Evolutionary conservation across 495 filamentous ascomycete genomes (phyloP).

Genomic region (Aspergillus incahuasiensis): DNA sequence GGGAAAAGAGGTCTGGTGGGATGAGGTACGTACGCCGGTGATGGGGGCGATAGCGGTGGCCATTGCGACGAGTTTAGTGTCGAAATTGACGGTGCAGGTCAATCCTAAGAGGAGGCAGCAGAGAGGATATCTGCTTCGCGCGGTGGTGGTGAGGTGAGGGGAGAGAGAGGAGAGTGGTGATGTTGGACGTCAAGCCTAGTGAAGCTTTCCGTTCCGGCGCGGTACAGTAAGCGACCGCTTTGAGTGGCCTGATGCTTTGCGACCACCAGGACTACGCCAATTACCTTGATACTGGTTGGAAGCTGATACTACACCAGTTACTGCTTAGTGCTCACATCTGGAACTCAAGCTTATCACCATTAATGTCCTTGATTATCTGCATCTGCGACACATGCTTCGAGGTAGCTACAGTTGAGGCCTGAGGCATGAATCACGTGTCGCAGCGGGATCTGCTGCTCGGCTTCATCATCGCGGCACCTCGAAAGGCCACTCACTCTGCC

Average conservation of each 20-base stretch:
- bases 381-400: not conserved
- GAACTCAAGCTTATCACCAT: not conserved
- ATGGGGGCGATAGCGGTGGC: slow-evolving; percentile 42
- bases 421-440: slow-evolving; percentile 15
- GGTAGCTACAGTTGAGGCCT: slow-evolving; percentile 5
- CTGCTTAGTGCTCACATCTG: not conserved
- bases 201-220: slow-evolving; percentile 38
- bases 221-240: slow-evolving; percentile 32
- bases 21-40: slow-evolving; percentile 44
- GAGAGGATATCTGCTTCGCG: slow-evolving; percentile 12
- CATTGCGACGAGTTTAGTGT: slow-evolving; percentile 34
- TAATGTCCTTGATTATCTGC: not conserved
- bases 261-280: slow-evolving; percentile 1
- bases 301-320: too few relatives aligned
- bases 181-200: slow-evolving; percentile 31
- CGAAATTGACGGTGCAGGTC: slow-evolving; percentile 18
- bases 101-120: slow-evolving; percentile 11
- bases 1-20: slow-evolving; percentile 6
- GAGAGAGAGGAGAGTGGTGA: slow-evolving; percentile 27
- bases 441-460: slow-evolving; percentile 5
- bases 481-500: not conserved
- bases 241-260: slow-evolving; percentile 23
- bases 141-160: slow-evolving; percentile 19
- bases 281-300: not conserved
- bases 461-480: not conserved